A percentile compares a stretch with the other conserved stretches of the same genome.
phyloP scores from a whole-genome alignment of 2,329 filamentous ascomycete species.

The Geosmithia flava region DNA sequence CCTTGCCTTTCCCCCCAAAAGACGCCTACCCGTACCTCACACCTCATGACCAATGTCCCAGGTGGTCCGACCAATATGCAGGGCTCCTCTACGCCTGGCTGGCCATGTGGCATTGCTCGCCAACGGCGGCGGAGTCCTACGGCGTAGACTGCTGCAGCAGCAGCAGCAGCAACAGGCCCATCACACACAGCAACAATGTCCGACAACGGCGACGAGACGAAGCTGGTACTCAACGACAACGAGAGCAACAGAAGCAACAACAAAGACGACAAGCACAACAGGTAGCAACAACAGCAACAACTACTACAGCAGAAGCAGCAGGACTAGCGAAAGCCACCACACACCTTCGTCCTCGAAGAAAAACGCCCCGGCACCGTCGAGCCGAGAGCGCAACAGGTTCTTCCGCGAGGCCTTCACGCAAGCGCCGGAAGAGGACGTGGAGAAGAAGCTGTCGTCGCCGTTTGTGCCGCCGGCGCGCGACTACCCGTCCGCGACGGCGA shows the following conservation, averaged over 20 bases:
- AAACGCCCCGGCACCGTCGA: not conserved
- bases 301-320: not conserved
- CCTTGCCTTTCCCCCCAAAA: too few relatives aligned
- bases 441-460: conserved; percentile 1
- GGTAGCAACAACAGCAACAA: not conserved
- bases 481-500: conserved; percentile 1
- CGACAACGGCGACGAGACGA: not conserved
- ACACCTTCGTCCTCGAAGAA: not conserved
- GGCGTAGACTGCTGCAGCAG: not conserved
- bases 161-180: not conserved
- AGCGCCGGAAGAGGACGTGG: not conserved
- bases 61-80: conserved; percentile 30
- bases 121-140: too few relatives aligned
- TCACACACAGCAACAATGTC: not conserved
- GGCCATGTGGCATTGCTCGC: conserved; percentile 7
- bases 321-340: too few relatives aligned
- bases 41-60: conserved; percentile 25
- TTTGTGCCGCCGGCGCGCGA: conserved; percentile 2
- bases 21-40: not conserved
- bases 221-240: not conserved
- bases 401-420: conserved; percentile 1
- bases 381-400: not conserved
- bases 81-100: conserved; percentile 22
- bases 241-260: not conserved
- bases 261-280: not conserved